Evolutionary conservation across 2,329 filamentous ascomycete genomes (phyloP).

Genomic region (Colletotrichum gigasporum): DNA sequence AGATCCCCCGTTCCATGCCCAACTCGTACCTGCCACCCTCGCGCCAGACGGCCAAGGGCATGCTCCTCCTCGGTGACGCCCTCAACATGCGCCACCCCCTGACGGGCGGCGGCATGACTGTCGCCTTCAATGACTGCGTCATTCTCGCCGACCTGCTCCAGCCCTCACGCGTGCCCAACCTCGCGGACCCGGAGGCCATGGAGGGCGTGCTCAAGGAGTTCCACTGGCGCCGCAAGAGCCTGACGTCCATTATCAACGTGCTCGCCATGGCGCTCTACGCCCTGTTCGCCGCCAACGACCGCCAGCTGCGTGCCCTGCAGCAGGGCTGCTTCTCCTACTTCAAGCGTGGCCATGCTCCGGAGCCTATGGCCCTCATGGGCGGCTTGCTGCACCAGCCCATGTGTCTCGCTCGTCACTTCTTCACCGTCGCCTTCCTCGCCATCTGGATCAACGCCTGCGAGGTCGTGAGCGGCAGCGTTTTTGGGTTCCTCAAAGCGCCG

Average conservation of each 20-base stretch:
- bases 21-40: constrained; percentile 91
- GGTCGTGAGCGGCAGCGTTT: constrained; percentile 51
- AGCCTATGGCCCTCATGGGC: constrained; percentile 82
- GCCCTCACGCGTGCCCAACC: constrained; percentile 72
- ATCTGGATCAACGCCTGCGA: constrained; percentile 72
- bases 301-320: constrained; percentile 81
- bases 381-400: constrained; percentile 82
- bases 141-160: constrained; percentile 78
- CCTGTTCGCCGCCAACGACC: constrained; percentile 87
- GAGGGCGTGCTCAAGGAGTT: constrained; percentile 76
- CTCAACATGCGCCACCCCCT: constrained; percentile 99
- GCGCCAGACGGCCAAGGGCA: constrained; percentile 64
- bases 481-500: constrained; percentile 68
- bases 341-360: constrained; percentile 76
- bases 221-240: constrained; percentile 86
- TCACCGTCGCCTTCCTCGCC: constrained; percentile 87
- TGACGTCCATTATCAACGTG: constrained; percentile 93
- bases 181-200: constrained; percentile 75
- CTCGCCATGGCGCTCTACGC: constrained; percentile 94
- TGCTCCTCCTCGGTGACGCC: constrained; percentile 90
- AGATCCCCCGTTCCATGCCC: constrained; percentile 86
- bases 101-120: constrained; percentile 97
- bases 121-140: constrained; percentile 92
- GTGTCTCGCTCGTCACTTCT: constrained; percentile 91
- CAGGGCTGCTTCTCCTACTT: constrained; percentile 95